phyloP scores from a whole-genome alignment of 2,329 filamentous ascomycete genomes.

The Colletotrichum sp. region DNA sequence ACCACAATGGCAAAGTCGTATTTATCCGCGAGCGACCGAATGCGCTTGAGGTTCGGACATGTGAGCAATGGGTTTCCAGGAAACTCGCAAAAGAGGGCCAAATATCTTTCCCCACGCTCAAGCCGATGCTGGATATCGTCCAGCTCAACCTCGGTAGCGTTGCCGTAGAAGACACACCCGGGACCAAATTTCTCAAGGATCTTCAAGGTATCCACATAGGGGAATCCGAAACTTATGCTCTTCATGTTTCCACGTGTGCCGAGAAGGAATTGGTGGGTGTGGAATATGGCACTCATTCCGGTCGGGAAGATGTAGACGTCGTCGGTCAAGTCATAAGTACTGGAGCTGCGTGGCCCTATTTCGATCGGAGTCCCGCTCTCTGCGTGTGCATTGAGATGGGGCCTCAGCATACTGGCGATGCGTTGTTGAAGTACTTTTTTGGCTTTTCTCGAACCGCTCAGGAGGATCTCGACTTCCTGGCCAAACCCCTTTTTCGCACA shows the following conservation, averaged over 20 bases:
- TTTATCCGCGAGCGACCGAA: slow-evolving; percentile 76
- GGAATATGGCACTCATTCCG: slow-evolving; percentile 96
- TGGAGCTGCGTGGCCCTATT: neutral
- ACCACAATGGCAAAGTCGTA: slow-evolving; percentile 91
- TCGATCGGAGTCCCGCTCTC: neutral
- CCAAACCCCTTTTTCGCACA: neutral
- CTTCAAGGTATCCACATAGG: slow-evolving; percentile 96
- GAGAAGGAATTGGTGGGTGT: slow-evolving; percentile 77
- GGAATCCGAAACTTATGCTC: slow-evolving; percentile 92
- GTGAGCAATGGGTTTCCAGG: slow-evolving; percentile 89
- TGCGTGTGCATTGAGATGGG: neutral
- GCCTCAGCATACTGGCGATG: slow-evolving; percentile 74
- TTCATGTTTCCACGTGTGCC: slow-evolving; percentile 66
- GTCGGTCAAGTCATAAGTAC: slow-evolving; percentile 39
- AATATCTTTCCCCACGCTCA: slow-evolving; percentile 73
- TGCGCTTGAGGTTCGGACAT: slow-evolving; percentile 81
- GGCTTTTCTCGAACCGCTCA: slow-evolving; percentile 30
- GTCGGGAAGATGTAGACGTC: slow-evolving; percentile 88
- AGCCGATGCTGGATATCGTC: slow-evolving; percentile 81
- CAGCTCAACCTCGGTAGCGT: slow-evolving; percentile 76
- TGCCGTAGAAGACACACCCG: slow-evolving; percentile 86
- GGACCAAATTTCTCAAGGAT: slow-evolving; percentile 93
- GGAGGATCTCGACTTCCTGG: neutral
- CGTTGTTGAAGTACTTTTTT: slow-evolving; percentile 74
- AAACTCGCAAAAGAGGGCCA: slow-evolving; percentile 92